A percentile compares a stretch with the other conserved stretches of the same genome.
phyloP scores from a whole-genome alignment of 2,329 filamentous ascomycete genomes.

The Fusarium keratoplasticum region DNA sequence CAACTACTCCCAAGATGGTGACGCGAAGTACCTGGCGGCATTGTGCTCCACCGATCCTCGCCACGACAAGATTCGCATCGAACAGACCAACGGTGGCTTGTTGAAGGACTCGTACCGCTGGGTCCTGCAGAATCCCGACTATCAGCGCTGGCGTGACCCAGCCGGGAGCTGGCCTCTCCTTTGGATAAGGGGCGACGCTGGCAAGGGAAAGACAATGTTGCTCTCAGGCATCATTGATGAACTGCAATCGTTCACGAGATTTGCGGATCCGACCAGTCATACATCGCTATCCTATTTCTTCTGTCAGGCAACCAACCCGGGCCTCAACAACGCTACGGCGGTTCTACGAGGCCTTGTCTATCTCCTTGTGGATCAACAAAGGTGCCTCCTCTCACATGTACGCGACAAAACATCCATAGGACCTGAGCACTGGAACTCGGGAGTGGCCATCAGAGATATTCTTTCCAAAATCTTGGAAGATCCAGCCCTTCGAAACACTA shows the following conservation, averaged over 20 bases:
- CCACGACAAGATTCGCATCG: conserved; percentile 17
- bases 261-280: neutral
- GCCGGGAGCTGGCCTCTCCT: conserved; percentile 24
- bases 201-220: conserved; percentile 54
- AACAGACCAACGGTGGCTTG: conserved; percentile 33
- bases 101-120: conserved; percentile 43
- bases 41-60: neutral
- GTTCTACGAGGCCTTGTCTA: too few relatives aligned
- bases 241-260: neutral
- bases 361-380: too few relatives aligned
- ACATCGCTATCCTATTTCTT: conserved; percentile 49
- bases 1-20: neutral
- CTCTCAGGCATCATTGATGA: conserved; percentile 45
- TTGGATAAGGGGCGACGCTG: conserved; percentile 50
- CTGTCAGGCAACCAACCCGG: conserved; percentile 51
- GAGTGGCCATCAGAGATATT: too few relatives aligned
- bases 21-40: neutral
- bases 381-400: too few relatives aligned
- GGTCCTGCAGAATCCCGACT: conserved; percentile 45
- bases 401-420: too few relatives aligned
- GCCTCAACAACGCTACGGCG: too few relatives aligned
- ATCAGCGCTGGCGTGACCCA: conserved; percentile 40
- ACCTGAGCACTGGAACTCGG: too few relatives aligned
- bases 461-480: too few relatives aligned
- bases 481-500: too few relatives aligned